A percentile compares a stretch with the other conserved stretches of the same genome.
phyloP scores from a whole-genome alignment of 78 protist species.

The Reticulomyxa filosa region DNA sequence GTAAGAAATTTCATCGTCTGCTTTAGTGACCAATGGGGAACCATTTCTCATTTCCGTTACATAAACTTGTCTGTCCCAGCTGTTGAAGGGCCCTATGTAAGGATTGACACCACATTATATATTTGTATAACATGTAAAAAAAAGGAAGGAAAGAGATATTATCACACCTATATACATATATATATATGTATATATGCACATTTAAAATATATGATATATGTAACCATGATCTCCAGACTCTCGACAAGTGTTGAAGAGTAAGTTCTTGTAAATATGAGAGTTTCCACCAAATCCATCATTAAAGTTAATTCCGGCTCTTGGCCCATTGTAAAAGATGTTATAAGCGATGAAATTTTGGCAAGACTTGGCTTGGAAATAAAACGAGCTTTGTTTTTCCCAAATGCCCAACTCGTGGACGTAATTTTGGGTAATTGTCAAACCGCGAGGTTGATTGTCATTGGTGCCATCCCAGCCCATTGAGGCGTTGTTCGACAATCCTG shows the following conservation, averaged over 20 bases:
- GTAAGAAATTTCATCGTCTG: neutral
- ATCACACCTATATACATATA: too few relatives aligned
- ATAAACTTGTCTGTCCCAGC: conserved; percentile 32
- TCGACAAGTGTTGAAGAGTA: conserved; percentile 16
- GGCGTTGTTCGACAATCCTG: too few relatives aligned
- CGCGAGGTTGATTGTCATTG: conserved; percentile 4
- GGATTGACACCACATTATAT: neutral
- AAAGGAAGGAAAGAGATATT: too few relatives aligned
- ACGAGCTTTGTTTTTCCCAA: conserved; percentile 13
- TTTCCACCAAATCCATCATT: conserved; percentile 34
- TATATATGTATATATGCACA: too few relatives aligned
- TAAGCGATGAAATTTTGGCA: neutral
- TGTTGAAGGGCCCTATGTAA: conserved; percentile 14
- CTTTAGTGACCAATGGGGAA: neutral
- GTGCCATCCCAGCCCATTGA: conserved; percentile 17
- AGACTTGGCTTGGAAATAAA: conserved; percentile 17
- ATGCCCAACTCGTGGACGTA: conserved; percentile 20
- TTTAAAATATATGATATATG: too few relatives aligned
- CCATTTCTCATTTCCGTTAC: conserved; percentile 5
- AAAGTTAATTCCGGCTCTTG: conserved; percentile 23
- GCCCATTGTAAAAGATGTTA: conserved; percentile 26
- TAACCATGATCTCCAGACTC: conserved; percentile 28
- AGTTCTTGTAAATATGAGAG: neutral
- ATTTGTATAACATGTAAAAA: too few relatives aligned
- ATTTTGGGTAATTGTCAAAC: neutral